Evolutionary conservation across 768 basidiomycete species (phyloP).

Genomic region (Leccinellum albellum): DNA sequence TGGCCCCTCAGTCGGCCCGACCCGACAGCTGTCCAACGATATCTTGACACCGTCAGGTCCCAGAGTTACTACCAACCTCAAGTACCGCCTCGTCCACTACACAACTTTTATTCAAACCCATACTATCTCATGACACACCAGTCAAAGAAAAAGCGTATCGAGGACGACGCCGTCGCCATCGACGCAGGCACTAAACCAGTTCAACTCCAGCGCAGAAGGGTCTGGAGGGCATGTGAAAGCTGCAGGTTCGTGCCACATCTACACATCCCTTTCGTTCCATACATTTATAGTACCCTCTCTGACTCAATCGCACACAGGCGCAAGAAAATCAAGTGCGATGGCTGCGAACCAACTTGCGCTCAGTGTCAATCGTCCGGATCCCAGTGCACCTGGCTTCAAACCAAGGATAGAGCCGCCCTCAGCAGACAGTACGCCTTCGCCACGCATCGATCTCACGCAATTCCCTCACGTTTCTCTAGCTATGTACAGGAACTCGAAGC

Average conservation of each 20-base stretch:
- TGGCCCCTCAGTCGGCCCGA: slow-evolving; percentile 33
- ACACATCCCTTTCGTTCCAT: slow-evolving; percentile 3
- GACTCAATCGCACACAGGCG: slow-evolving; percentile 45
- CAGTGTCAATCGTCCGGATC: slow-evolving; percentile 74
- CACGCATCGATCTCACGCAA: slow-evolving; percentile 1
- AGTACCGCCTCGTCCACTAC: slow-evolving; percentile 17
- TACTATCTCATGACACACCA: slow-evolving; percentile 48
- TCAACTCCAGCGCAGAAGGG: slow-evolving; percentile 72
- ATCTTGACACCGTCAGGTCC: slow-evolving; percentile 26
- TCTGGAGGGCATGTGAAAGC: slow-evolving; percentile 88
- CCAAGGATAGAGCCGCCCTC: slow-evolving; percentile 84
- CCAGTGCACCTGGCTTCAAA: slow-evolving; percentile 86
- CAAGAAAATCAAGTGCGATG: slow-evolving; percentile 94
- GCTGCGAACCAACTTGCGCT: slow-evolving; percentile 79
- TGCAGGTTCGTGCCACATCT: slow-evolving; percentile 59
- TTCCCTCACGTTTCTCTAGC: slow-evolving; percentile 38
- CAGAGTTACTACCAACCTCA: slow-evolving; percentile 20
- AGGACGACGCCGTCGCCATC: slow-evolving; percentile 46
- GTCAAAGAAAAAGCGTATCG: slow-evolving; percentile 74
- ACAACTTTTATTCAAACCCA: slow-evolving; percentile 40
- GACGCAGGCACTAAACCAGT: slow-evolving; percentile 67
- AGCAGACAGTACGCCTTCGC: slow-evolving; percentile 73
- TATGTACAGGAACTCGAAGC: slow-evolving; percentile 92
- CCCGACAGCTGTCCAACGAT: slow-evolving; percentile 34
- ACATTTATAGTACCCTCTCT: slow-evolving; percentile 13